phyloP scores from a whole-genome alignment of 495 filamentous ascomycete genomes.

The Margaritispora aquatica region DNA sequence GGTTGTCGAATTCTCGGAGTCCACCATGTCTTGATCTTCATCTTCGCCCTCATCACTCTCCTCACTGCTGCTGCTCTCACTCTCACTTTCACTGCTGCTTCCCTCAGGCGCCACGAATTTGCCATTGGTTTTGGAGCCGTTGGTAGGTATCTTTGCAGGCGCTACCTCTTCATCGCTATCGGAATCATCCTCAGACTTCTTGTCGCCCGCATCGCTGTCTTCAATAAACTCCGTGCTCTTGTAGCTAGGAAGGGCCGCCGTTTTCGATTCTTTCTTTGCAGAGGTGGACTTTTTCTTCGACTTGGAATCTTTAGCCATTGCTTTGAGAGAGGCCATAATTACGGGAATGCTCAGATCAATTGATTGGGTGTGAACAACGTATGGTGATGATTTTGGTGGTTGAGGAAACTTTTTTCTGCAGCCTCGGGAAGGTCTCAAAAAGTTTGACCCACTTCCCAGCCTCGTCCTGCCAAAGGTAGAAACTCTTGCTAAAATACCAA shows the following conservation, averaged over 20 bases:
- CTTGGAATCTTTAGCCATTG: slow-evolving; percentile 10
- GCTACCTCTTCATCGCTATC: slow-evolving; percentile 16
- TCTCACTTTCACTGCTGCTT: slow-evolving; percentile 31
- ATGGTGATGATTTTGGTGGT: background rate
- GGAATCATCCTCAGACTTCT: slow-evolving; percentile 5
- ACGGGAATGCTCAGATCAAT: background rate
- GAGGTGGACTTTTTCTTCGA: slow-evolving; percentile 5
- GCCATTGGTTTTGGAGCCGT: slow-evolving; percentile 4
- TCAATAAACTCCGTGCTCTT: slow-evolving; percentile 20
- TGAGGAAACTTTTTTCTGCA: slow-evolving; percentile 17
- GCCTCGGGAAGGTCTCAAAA: slow-evolving; percentile 3
- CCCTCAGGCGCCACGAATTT: background rate
- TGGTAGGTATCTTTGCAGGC: slow-evolving; percentile 6
- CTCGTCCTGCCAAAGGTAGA: background rate
- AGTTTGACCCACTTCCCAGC: slow-evolving; percentile 1
- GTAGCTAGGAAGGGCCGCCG: background rate
- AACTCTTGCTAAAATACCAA: background rate
- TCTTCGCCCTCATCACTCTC: slow-evolving; percentile 24
- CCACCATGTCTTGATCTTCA: slow-evolving; percentile 9
- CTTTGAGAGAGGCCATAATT: slow-evolving; percentile 16
- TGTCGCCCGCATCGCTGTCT: slow-evolving; percentile 16
- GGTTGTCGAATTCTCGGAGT: slow-evolving; percentile 24
- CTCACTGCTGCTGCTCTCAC: slow-evolving; percentile 24
- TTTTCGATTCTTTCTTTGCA: slow-evolving; percentile 6
- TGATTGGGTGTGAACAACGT: background rate